Evolutionary conservation across 495 filamentous ascomycete species (phyloP).

Genomic region (Aspergillus panamensis): DNA sequence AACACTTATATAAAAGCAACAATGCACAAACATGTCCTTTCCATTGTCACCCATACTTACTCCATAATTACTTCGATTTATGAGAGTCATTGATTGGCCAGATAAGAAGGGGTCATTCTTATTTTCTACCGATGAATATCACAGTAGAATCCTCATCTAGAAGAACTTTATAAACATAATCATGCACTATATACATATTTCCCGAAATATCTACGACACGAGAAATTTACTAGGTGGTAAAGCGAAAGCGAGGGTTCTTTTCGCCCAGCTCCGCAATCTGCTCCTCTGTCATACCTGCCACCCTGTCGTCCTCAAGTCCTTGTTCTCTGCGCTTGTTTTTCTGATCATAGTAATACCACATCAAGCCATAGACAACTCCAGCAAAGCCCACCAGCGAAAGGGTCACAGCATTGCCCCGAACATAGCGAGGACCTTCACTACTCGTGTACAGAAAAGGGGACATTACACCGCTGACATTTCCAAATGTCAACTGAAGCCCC

Average conservation of each 20-base stretch:
- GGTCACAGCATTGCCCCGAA: slow-evolving; percentile 43
- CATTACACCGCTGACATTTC: slow-evolving; percentile 68
- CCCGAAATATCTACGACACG: background rate
- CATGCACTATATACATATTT: background rate
- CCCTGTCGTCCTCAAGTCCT: slow-evolving; percentile 51
- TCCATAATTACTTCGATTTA: too few relatives aligned
- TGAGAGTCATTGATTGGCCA: too few relatives aligned
- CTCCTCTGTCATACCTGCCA: slow-evolving; percentile 57
- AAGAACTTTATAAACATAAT: background rate
- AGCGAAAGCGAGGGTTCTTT: slow-evolving; percentile 58
- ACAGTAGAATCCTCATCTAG: too few relatives aligned
- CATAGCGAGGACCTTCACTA: slow-evolving; percentile 39
- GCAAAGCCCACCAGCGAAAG: slow-evolving; percentile 45
- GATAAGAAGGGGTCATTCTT: too few relatives aligned
- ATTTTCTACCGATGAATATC: too few relatives aligned
- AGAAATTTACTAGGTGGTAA: slow-evolving; percentile 43
- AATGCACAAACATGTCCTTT: too few relatives aligned
- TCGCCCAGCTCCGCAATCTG: slow-evolving; percentile 69
- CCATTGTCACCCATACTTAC: too few relatives aligned
- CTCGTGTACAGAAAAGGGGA: slow-evolving; percentile 53
- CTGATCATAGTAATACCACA: slow-evolving; percentile 53
- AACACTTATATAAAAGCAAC: too few relatives aligned
- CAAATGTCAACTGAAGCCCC: slow-evolving; percentile 63
- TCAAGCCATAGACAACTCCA: slow-evolving; percentile 42
- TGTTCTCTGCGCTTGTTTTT: slow-evolving; percentile 54